A percentile compares a stretch with the other conserved stretches of the same genome.
Conservation (phyloP, 2,329 filamentous ascomycete species). For the Cryphonectria radicalis region DNA sequence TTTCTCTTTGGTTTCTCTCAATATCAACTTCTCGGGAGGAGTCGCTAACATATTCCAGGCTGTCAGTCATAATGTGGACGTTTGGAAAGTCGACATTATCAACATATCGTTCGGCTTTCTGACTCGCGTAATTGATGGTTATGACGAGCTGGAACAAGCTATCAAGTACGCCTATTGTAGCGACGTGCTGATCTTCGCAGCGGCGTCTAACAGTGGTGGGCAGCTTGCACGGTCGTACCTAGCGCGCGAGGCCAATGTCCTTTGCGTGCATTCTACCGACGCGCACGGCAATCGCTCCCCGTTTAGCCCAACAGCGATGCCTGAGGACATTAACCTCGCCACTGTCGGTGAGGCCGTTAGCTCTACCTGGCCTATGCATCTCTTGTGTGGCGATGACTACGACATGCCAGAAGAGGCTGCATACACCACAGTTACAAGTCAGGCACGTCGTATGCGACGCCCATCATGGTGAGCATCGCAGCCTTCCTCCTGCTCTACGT, state of each 20-base stretch:
- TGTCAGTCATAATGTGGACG: not conserved
- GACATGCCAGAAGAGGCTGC: not conserved
- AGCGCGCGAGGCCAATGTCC: not conserved
- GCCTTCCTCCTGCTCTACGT: not conserved
- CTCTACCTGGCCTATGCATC: not conserved
- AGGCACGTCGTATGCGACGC: conserved; percentile 1
- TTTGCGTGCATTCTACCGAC: conserved; percentile 1
- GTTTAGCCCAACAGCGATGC: not conserved
- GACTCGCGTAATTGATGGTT: not conserved
- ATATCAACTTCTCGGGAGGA: too few species aligned
- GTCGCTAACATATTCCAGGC: not conserved
- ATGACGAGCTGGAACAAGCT: not conserved
- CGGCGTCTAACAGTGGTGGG: not conserved
- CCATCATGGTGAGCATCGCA: not conserved
- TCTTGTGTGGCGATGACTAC: not conserved
- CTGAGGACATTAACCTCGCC: not conserved
- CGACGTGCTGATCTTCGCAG: not conserved
- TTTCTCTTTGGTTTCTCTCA: too few species aligned
- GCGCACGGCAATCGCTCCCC: not conserved
- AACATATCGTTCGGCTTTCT: conserved; percentile 1
- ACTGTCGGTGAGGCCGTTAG: not conserved
- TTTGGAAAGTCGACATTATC: conserved; percentile 1
- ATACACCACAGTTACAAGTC: not conserved
- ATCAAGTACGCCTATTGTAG: not conserved
- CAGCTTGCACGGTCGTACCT: not conserved